Percentiles rank a stretch among this genome's conserved stretches.
Conservation (phyloP, 2,329 filamentous ascomycete species). For the Gnomoniopsis sp. region DNA sequence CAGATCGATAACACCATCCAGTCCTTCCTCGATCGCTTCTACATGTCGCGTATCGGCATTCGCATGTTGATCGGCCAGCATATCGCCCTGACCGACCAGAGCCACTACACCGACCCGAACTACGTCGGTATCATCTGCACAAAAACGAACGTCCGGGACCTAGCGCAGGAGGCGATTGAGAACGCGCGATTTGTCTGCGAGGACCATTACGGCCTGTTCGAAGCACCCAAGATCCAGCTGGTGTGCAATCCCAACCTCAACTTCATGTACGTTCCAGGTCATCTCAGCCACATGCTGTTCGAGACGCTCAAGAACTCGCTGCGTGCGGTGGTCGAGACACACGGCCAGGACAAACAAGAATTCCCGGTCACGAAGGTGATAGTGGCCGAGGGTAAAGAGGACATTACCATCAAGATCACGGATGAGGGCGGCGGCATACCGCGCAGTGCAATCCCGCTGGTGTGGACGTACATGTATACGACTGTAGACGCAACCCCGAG, state of each 20-base stretch:
- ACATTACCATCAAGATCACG: conserved; percentile 97
- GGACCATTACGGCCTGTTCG: conserved; percentile 96
- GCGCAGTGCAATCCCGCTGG: conserved; percentile 85
- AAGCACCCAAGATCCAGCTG: conserved; percentile 93
- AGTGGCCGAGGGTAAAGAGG: conserved; percentile 94
- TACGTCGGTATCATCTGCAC: conserved; percentile 99
- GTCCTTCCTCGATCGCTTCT: conserved; percentile 96
- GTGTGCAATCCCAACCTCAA: conserved; percentile 91
- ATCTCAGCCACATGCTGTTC: conserved; percentile 98
- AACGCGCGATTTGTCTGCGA: conserved; percentile 99
- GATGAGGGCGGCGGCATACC: conserved; percentile 97
- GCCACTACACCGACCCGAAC: conserved; percentile 80
- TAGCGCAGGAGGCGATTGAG: conserved; percentile 95
- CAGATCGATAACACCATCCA: conserved; percentile 98
- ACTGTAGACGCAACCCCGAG: conserved; percentile 95
- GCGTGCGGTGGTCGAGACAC: conserved; percentile 91
- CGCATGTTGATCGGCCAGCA: conserved; percentile 99
- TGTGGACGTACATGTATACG: conserved; percentile 99
- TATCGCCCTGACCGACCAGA: conserved; percentile 93
- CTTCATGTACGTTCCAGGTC: conserved; percentile 99
- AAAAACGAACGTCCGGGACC: conserved; percentile 91
- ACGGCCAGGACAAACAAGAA: conserved; percentile 91
- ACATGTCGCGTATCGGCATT: conserved; percentile 99
- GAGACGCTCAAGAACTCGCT: conserved; percentile 98
- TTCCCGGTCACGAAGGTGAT: conserved; percentile 98